phyloP scores from a whole-genome alignment of 1,139 yeast species.

The Candida sp. region DNA sequence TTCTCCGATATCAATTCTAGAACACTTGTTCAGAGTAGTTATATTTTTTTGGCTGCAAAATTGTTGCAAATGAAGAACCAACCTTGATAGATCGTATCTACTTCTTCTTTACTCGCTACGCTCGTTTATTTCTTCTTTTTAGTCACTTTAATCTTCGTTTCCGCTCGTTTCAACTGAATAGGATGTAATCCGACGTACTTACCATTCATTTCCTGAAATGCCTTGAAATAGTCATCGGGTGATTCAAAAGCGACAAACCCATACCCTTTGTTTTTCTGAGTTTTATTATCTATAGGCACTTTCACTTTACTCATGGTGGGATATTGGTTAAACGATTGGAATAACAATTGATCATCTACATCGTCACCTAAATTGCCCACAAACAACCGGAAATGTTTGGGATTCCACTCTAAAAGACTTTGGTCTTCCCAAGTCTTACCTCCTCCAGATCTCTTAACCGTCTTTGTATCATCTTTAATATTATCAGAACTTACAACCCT shows the following conservation, averaged over 20 bases:
- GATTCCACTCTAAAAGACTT: conserved; percentile 56
- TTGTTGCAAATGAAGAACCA: too few relatives aligned
- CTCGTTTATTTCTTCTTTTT: conserved; percentile 11
- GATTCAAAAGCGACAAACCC: conserved; percentile 68
- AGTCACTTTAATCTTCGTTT: conserved; percentile 39
- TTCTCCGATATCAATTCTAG: too few relatives aligned
- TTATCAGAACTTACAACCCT: not conserved
- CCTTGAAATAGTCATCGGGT: conserved; percentile 62
- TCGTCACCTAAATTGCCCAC: conserved; percentile 75
- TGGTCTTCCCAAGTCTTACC: conserved; percentile 49
- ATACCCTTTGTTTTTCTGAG: conserved; percentile 55
- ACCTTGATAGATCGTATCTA: not conserved
- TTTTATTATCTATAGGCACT: conserved; percentile 48
- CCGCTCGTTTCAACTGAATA: conserved; percentile 65
- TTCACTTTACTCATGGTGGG: conserved; percentile 50
- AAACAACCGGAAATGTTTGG: conserved; percentile 66
- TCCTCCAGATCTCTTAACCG: conserved; percentile 42
- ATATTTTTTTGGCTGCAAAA: too few relatives aligned
- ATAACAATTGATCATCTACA: conserved; percentile 54
- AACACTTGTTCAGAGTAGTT: too few relatives aligned
- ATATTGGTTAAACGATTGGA: conserved; percentile 49
- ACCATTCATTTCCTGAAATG: conserved; percentile 75
- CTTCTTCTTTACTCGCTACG: not conserved
- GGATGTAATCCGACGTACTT: conserved; percentile 77
- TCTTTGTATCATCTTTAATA: conserved; percentile 11